Evolutionary conservation across 305 asterid genomes (phyloP), one percentile per base, ranked within the genome.

Genomic region (Galium porrigens): DNA sequence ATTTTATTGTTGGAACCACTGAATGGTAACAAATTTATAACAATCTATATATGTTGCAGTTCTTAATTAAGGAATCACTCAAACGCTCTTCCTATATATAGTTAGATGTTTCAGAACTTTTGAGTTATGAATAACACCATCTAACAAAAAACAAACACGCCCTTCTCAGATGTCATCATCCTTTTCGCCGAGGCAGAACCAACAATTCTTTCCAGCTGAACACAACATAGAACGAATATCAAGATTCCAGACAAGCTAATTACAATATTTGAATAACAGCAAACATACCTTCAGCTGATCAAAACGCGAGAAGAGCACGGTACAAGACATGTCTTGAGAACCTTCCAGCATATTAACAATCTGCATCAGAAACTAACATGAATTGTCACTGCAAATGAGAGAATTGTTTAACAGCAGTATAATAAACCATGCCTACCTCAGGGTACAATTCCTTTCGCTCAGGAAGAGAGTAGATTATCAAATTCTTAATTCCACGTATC

Each of bases 361-460:
- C 98, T 91, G 94, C 80, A 75, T 34, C 6, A 29, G 57, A 68
- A 58, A 70, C 59, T 63, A 67, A 68, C 17, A 64, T 5, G 15
- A 14, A 17, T 57, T 10, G 17, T 29, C 27, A 34, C 6, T 30
- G 12, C 1, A 3, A 14, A 53, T 29, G 3, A 6, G 56, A 57
- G n/a, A 32, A 17, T 12, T 58, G n/a, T 29, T 18, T 14, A 30
- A 52, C 5, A 17, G 61, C 54, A 11, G 54, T 15, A 18, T 29
- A 44, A 37, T 4, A 69, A 54, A 15, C 46, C 42, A 71, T 52
- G 62, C 63, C 67, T 67, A 91, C 98, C 98, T 92, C 95, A 6
- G 96, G 91, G 79, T 92, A 92, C 75, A 92, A 85, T 72, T 92
- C 96, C 78, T 85, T 89, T 66, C 96, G 79, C 84, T 92, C 96